phyloP scores from a whole-genome alignment of 306 rosid species.

The Carpinus viminea region DNA sequence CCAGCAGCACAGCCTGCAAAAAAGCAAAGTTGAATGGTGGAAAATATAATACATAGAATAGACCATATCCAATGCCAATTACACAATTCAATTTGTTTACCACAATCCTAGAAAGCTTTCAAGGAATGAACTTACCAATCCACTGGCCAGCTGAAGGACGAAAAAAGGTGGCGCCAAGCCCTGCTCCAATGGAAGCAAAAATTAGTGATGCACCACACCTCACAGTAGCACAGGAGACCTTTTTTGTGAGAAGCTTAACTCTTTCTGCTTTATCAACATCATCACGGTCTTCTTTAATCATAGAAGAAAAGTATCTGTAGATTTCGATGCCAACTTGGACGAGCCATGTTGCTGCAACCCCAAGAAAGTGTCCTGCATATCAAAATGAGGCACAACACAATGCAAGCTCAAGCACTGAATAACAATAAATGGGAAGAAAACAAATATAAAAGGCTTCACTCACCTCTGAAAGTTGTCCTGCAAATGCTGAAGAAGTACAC shows the following conservation, averaged over 20 bases:
- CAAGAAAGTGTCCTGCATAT: constrained; percentile 62
- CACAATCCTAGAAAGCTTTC: not conserved
- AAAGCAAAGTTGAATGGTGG: not conserved
- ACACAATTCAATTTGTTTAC: constrained; percentile 6
- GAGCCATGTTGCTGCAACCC: constrained; percentile 80
- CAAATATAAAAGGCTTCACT: not conserved
- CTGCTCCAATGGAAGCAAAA: constrained; percentile 84
- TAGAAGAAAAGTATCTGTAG: constrained; percentile 36
- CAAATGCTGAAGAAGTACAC: constrained; percentile 58
- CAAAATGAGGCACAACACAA: constrained; percentile 19
- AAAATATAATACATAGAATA: not conserved
- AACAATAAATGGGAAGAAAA: not conserved
- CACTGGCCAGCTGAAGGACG: constrained; percentile 77
- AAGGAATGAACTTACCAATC: constrained; percentile 57
- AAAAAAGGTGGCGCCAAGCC: constrained; percentile 65
- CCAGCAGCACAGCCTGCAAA: constrained; percentile 73
- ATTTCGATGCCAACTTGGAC: constrained; percentile 73
- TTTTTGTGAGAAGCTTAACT: constrained; percentile 40
- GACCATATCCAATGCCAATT: not conserved
- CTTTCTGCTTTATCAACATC: constrained; percentile 34
- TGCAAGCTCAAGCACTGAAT: constrained; percentile 24
- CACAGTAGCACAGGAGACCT: constrained; percentile 49
- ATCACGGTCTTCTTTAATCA: constrained; percentile 36
- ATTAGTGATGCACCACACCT: constrained; percentile 65
- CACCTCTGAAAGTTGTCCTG: constrained; percentile 83